phyloP scores from a whole-genome alignment of 805 yeast species.

The Hanseniaspora singularis region DNA sequence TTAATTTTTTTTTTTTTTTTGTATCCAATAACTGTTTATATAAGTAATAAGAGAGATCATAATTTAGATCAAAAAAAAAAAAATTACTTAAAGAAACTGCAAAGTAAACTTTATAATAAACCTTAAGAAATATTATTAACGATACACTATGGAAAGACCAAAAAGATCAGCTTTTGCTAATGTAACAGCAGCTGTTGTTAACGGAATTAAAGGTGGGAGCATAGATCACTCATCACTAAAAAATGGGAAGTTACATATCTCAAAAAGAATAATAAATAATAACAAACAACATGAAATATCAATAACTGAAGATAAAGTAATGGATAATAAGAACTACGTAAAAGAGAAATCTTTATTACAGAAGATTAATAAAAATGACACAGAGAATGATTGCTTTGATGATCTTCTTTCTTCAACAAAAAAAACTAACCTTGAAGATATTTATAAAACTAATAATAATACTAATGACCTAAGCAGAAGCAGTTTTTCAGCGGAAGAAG shows the following conservation, averaged over 20 bases:
- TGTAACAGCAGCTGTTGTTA: constrained; percentile 27
- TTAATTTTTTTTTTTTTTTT: too few relatives aligned
- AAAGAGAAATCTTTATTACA: too few relatives aligned
- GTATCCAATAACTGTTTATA: background rate
- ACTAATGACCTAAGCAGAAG: background rate
- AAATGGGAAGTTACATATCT: background rate
- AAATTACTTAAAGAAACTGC: background rate
- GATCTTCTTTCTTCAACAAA: background rate
- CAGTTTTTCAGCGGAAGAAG: background rate
- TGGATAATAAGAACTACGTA: too few relatives aligned
- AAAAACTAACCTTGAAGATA: background rate
- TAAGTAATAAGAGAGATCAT: too few relatives aligned
- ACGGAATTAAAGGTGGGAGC: constrained; percentile 3
- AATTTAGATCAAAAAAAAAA: too few relatives aligned
- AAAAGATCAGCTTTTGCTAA: constrained; percentile 27
- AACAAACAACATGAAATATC: background rate
- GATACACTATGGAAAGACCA: background rate
- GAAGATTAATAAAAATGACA: background rate
- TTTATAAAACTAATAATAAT: background rate
- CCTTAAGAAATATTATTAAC: background rate
- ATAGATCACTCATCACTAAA: too few relatives aligned
- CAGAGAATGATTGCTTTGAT: background rate
- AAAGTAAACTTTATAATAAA: background rate
- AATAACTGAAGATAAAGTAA: background rate
- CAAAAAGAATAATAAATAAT: background rate